Evolutionary conservation across 2,329 filamentous ascomycete genomes (phyloP).

Genomic region (Talaromyces sp.): DNA sequence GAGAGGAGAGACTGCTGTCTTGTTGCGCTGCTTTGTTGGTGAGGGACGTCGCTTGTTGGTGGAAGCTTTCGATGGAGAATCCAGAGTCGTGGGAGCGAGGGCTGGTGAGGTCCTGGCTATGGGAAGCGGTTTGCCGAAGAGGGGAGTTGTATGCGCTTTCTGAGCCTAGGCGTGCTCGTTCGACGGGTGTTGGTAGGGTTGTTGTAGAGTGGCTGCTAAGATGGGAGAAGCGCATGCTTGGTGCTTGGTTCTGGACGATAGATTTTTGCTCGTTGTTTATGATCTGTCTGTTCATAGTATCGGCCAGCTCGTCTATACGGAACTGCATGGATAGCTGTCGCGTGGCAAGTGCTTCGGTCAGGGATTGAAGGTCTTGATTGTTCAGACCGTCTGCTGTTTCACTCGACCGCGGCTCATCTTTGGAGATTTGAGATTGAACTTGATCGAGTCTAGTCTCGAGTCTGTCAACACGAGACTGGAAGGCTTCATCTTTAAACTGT

Average conservation of each 20-base stretch:
- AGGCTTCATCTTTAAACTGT: not conserved
- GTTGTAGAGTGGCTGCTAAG: not conserved
- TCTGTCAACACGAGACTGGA: not conserved
- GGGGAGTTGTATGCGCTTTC: not conserved
- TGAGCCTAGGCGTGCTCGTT: not conserved
- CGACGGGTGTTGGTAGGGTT: not conserved
- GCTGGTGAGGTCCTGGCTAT: not conserved
- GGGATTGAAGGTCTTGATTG: conserved; percentile 1
- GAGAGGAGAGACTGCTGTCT: not conserved
- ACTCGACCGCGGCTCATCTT: not conserved
- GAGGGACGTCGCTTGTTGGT: not conserved
- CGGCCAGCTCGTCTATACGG: conserved; percentile 1
- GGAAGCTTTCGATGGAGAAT: not conserved
- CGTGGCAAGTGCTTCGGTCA: conserved; percentile 4
- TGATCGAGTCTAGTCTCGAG: not conserved
- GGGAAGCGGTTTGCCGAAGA: not conserved
- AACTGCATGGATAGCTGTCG: conserved; percentile 11
- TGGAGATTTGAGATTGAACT: not conserved
- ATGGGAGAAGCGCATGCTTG: not conserved
- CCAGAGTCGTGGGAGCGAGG: not conserved
- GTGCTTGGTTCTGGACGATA: not conserved
- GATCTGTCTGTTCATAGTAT: not conserved
- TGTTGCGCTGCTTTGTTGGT: not conserved
- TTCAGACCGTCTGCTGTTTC: not conserved
- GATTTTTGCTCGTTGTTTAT: not conserved